Evolutionary conservation across 108 stramenopile genomes (phyloP), one percentile per base, ranked within the genome.

Genomic region (Aurantiochytrium sp.): DNA sequence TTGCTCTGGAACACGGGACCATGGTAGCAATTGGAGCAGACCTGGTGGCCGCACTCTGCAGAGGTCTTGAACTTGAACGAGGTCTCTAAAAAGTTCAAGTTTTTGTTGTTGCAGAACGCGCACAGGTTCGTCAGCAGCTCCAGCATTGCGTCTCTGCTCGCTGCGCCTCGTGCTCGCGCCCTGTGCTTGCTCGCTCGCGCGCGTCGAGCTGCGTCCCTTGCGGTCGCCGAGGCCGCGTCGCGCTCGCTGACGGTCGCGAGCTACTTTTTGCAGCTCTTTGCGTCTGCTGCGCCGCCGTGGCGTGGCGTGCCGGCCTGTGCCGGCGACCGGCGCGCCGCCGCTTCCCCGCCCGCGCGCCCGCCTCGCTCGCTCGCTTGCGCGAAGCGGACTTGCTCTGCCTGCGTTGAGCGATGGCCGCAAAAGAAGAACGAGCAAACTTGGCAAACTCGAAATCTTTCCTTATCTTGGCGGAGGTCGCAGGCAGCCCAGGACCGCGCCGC

Each of bases 31-130:
- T 35, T 47, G 0, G 76, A 83, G 51, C 76, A 83, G 16, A 83
- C 51, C 4, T 83, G 76, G 51, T 83, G 76, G 23, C 76, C 76
- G 51, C 76, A 83, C 51, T 83, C 76, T 12, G 49, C 51, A 18
- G 76, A 47, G 45, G 76, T 83, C 76, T 53, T 47, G 51, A 83
- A 83, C 4, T 53, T 83, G 76, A 83, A 83, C 51, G 76, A 83
- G 23, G 19, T 83, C 51, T 83, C 76, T 45, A 83, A 4, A 23
- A 83, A 83, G 76, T 83, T 83, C 49, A 83, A 16, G 76, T 83
- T 83, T 45, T 83, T 83, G 2, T 83, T 83, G 19, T 35, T 12
- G 76, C 76, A 83, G 4, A 83, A 83, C 76, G 51, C 76, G 76
- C 76, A 83, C 4, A 53, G 51, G 25, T 47, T 53, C 49, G 51